Evolutionary conservation across 139 green algal genomes (phyloP).

Genomic region (Tetratostichococcus sp.): DNA sequence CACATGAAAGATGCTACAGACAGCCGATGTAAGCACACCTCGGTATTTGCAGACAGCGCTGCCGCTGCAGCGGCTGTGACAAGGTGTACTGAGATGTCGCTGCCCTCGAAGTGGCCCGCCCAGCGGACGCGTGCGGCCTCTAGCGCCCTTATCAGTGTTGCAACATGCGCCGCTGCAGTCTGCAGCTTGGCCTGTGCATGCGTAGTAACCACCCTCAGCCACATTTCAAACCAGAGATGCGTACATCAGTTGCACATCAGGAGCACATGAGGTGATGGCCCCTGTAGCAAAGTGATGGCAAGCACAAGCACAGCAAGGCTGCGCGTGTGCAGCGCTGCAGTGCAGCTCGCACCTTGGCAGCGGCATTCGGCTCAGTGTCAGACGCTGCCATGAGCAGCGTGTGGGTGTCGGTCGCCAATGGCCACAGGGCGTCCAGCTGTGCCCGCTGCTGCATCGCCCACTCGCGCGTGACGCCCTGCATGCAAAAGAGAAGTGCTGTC

Average conservation of each 20-base stretch:
- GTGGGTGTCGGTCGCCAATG: slow-evolving; percentile 20
- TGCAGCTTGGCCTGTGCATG: not conserved
- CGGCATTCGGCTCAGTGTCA: slow-evolving; percentile 11
- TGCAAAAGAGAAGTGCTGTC: no score
- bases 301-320: no score
- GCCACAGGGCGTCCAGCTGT: slow-evolving; percentile 25
- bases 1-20: no score
- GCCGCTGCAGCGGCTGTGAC: not conserved
- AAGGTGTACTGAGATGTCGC: not conserved
- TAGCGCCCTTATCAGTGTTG: not conserved
- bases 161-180: not conserved
- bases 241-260: no score
- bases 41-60: not conserved
- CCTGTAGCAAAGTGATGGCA: no score
- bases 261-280: no score
- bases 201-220: no score
- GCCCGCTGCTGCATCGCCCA: slow-evolving; percentile 4
- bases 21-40: no score
- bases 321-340: no score
- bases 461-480: not conserved
- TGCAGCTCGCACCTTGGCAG: not conserved
- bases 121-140: not conserved
- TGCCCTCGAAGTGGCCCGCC: not conserved
- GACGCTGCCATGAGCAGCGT: slow-evolving; percentile 36
- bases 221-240: no score